Base-by-base conservation (phyloP, 805 yeast genomes). In the Yarrowia osloensis region DNA sequence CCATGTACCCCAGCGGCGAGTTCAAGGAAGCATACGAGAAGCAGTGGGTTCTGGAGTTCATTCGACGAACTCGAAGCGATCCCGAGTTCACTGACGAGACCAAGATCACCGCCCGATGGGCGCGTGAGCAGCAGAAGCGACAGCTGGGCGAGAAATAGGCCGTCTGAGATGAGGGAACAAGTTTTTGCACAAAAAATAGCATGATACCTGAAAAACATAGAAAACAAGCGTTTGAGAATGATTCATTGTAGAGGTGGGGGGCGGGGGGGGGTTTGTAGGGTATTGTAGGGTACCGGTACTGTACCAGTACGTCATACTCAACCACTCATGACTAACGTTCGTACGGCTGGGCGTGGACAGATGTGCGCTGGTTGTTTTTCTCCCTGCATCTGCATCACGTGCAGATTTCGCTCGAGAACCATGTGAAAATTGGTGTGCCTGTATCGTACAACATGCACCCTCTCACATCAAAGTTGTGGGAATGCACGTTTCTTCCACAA, bases 81-180 rank as follows among this genome's bases (percentile, higher is more conserved):
- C 81, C 84, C 69, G 72, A 81, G 35, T 90, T 87, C 74, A 81
- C 86, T 39, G 85, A 84, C 72, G 79, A 82, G 67, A 91, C 98
- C 13, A 86, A 85, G 75, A 95, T 89, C 74, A 90, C 97, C n/a
- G 98, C 98, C 9, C 86, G 93, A 79, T 95, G 98, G 98, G 98
- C 99, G 17, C 85, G 95, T 72, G 97, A 90, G 73, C 97, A 88
- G 78, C 90, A 85, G 75, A 85, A 84, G 77, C 79, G 80, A 68
- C 79, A 76, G 70, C 42, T 68, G 17, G 67, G 65, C 15, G 54
- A 57, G 49, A 57, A 57, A 13, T 57, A 54, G 29, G 31, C 26
- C 4, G 42, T 37, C 7, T 21, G 19, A 31, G 61, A 24, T n/a
- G 47, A 33, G 40, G 33, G 47, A 35, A 39, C 26, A 35, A 24